Base-by-base conservation (phyloP, 176 grass and related monocot genomes). In the Areca catechu region DNA sequence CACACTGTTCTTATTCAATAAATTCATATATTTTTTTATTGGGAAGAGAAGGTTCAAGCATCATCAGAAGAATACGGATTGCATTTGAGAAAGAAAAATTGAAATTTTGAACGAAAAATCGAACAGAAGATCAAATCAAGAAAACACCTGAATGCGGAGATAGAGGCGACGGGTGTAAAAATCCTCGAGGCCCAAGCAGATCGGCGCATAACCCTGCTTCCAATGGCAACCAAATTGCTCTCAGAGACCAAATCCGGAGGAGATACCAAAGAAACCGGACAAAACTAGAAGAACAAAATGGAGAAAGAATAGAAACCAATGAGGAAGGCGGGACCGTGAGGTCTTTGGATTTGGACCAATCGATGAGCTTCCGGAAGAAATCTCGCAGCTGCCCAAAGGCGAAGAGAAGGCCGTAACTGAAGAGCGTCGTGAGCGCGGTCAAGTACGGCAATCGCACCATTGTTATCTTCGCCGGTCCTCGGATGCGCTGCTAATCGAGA, bases 151-250 rank as follows among this genome's bases (percentile, higher is more conserved):
- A 78, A 89, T 85, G 61, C 89, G 85, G 75, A 89, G 89, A 74
- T 95, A 95, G 72, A 95, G 85, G 27, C 85, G 78, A 48, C 89
- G 81, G 5, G 85, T 95, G 81, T 95, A 95, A 78, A 95, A 95
- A 80, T 95, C 89, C 79, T 95, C 90, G 24, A 78, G 72, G 3
- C 90, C 90, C 68, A 95, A 51, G 74, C 90, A 95, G 61, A 95
- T 95, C 48, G 89, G 85, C 50, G 89, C 89, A 67, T 89, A 95
- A 20, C 90, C 90, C 85, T 95, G 57, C 59, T 16, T 24, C 48
- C 24, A 25, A 25, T 25, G 24, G 24, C 24, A 25, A 25, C 24
- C 24, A 25, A 2, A 25, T 25, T 4, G 3, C 24, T 25, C 24
- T 25, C 24, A 25, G 24, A 25, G 4, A 25, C 24, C 24, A 25